These are phyloP conservation scores for Leptographium wingfieldii DNA, from an alignment of 2,329 filamentous ascomycete species.

Conservation along the genomic window DNA sequence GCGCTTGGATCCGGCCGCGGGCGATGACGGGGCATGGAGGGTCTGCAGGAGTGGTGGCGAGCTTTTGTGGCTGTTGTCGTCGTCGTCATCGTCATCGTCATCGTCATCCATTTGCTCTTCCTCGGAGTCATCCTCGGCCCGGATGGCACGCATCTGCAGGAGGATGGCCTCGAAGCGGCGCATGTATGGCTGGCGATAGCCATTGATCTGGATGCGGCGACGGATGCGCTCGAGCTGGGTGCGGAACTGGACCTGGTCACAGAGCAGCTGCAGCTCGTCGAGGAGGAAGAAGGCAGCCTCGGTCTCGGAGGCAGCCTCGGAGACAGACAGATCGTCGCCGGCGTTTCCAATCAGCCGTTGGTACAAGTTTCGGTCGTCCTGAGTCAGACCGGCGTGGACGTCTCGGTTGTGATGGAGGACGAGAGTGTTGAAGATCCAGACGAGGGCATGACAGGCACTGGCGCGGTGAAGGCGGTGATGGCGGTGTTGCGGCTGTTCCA, in stretches of 20 bases:
- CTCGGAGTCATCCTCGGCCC: background rate
- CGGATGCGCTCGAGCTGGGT: constrained; percentile 23
- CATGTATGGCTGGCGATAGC: constrained; percentile 11
- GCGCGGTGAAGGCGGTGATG: constrained; percentile 14
- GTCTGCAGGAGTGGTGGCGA: background rate
- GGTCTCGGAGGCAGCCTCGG: constrained; percentile 17
- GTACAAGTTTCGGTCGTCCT: constrained; percentile 34
- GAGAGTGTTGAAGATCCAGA: constrained; percentile 34
- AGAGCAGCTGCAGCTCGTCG: constrained; percentile 28
- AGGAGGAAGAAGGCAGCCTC: constrained; percentile 26
- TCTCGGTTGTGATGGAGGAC: constrained; percentile 27
- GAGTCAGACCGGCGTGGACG: constrained; percentile 17
- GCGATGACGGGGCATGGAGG: background rate
- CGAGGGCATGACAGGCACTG: constrained; percentile 33
- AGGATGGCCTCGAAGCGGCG: constrained; percentile 7
- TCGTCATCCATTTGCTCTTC: background rate
- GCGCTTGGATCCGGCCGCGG: background rate
- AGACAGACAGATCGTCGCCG: constrained; percentile 15
- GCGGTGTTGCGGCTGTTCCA: constrained; percentile 3
- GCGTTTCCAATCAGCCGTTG: constrained; percentile 31
- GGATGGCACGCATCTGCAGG: constrained; percentile 5
- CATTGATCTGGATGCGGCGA: constrained; percentile 10
- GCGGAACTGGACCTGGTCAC: constrained; percentile 31
- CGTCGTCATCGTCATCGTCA: background rate
- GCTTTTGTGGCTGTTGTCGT: background rate